phyloP scores from a whole-genome alignment of 495 filamentous ascomycete species.

The Oidiodendron maius region DNA sequence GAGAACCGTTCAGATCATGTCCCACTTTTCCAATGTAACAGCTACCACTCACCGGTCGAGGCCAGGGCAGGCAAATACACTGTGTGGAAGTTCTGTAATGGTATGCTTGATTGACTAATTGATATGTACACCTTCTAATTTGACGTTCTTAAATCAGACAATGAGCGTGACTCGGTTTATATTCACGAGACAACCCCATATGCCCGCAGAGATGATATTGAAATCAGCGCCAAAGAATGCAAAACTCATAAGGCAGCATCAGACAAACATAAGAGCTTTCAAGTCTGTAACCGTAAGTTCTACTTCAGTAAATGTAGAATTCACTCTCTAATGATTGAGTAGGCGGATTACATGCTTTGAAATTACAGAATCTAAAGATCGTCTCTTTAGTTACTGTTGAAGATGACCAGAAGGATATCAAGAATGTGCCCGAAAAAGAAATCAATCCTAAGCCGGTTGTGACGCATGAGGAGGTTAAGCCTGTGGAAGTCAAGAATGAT shows the following conservation, averaged over 20 bases:
- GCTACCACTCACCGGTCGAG: not conserved
- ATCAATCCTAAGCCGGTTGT: no score
- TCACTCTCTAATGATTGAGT: not conserved
- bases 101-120: not conserved
- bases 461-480: not conserved
- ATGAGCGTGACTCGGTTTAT: not conserved
- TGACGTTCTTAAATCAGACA: not conserved
- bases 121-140: not conserved
- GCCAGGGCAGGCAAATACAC: not conserved
- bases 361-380: not conserved
- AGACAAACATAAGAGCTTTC: not conserved
- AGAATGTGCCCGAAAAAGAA: not conserved
- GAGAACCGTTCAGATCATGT: no score
- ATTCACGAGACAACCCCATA: not conserved
- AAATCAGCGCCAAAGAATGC: not conserved
- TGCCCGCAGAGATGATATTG: not conserved
- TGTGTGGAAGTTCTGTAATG: not conserved
- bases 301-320: not conserved
- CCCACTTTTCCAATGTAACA: not conserved
- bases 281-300: not conserved
- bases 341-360: not conserved
- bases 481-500: not conserved
- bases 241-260: not conserved
- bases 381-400: not conserved
- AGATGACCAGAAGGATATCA: not conserved